Evolutionary conservation across 805 yeast genomes (phyloP), one percentile per base, ranked within the genome.

Genomic region (Saccharomycopsis fibuligera): DNA sequence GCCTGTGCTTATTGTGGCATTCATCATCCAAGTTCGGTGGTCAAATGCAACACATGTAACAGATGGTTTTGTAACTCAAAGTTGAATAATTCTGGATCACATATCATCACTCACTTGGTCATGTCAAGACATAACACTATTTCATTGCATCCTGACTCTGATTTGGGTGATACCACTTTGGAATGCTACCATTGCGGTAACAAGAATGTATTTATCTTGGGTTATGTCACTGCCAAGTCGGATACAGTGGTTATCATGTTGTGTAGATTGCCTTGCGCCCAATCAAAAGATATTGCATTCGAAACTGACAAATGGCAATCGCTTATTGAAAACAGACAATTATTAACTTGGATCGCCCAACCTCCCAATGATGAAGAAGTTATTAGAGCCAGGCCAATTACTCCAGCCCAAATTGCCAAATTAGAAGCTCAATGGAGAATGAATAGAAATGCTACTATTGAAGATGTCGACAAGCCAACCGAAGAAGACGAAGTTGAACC

Each of bases 171-270:
- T 47, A 83, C 90, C 4, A 74, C 80, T 1, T 67, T 90, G 50
- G 97, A 90, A 63, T 90, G 97, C 67, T 90, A 89, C 66, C 83
- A 81, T 60, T 90, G 97, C 68, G 96, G 96, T 27, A 78, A 76
- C 60, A 78, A 72, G 51, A 90, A 90, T 58, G 84, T 81, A 2
- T 90, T 90, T 57, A 71, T 82, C 23, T 68, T 90, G 35, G 97
- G 97, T 0, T 88, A 83, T 64, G 93, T 90, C 14, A 75, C 89
- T 23, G 96, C 96, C 3, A 86, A 86, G 60, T 76, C 81, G 50
- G 95, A 87, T 56, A 81, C 89, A 3, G 89, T 88, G 35, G 90
- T 90, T 51, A 96, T 90, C 3, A 74, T 89, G 38, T 65, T 90
- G 42, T 90, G 97, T 65, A 78, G 97, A 48, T 69, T 86, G 47